Conservation (phyloP, 208 protist genomes). For the Lotmaria passim region DNA sequence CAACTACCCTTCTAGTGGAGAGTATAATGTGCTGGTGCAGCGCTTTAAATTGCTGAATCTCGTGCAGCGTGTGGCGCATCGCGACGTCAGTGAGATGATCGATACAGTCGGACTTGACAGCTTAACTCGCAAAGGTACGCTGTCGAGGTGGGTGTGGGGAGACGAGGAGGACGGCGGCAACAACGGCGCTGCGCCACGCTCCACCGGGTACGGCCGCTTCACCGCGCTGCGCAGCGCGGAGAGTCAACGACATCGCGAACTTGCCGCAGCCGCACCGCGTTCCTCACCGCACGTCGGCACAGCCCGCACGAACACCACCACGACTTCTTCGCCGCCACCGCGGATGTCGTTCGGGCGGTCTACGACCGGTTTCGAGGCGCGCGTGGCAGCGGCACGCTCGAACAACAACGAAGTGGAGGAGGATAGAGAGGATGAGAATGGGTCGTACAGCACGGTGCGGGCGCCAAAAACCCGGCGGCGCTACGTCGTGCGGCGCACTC, state of each 20-base stretch:
- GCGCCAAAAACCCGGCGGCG: conserved; percentile 26
- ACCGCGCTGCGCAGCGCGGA: conserved; percentile 7
- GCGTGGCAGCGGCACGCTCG: conserved; percentile 23
- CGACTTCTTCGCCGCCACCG: not conserved
- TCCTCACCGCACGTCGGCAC: not conserved
- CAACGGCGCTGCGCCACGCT: not conserved
- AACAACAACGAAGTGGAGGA: conserved; percentile 20
- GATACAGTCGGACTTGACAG: conserved; percentile 78
- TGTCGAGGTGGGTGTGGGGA: conserved; percentile 13
- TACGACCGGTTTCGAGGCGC: conserved; percentile 30
- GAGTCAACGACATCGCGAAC: not conserved
- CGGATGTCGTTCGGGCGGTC: conserved; percentile 25
- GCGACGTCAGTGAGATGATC: conserved; percentile 85
- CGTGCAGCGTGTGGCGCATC: conserved; percentile 84
- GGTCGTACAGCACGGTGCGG: conserved; percentile 5
- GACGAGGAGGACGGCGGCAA: not conserved
- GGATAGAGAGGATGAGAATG: conserved; percentile 9
- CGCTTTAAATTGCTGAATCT: conserved; percentile 89
- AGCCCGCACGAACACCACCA: not conserved
- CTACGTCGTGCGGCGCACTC: conserved; percentile 26
- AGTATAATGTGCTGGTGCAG: conserved; percentile 77
- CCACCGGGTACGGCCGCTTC: conserved; percentile 12
- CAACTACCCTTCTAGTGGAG: conserved; percentile 40
- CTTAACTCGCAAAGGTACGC: conserved; percentile 59
- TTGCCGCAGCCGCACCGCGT: not conserved